These are phyloP conservation scores for Penicillium sp. DNA, from an alignment of 2,329 filamentous ascomycete genomes.

Conservation along the genomic window DNA sequence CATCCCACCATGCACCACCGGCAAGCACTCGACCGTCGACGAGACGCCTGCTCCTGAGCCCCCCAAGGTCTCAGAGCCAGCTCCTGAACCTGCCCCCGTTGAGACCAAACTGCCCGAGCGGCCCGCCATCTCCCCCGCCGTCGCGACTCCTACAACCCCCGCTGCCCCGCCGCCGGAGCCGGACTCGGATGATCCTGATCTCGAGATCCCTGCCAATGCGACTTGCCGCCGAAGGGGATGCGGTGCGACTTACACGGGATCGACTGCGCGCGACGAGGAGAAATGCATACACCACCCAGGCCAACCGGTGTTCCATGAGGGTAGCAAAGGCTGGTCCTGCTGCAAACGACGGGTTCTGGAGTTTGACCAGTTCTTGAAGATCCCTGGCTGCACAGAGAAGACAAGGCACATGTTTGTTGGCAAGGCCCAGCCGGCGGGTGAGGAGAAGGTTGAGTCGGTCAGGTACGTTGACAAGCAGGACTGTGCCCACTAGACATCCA, in stretches of 20 bases:
- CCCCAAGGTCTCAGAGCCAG: conserved; percentile 33
- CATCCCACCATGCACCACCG: conserved; percentile 87
- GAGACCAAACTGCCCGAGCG: conserved; percentile 16
- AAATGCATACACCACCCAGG: conserved; percentile 86
- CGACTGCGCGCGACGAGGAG: conserved; percentile 61
- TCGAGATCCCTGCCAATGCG: conserved; percentile 68
- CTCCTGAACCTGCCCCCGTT: conserved; percentile 23
- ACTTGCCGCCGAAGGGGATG: conserved; percentile 77
- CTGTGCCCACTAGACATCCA: not conserved
- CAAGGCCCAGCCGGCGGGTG: conserved; percentile 60
- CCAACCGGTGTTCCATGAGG: conserved; percentile 90
- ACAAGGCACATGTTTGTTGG: conserved; percentile 77
- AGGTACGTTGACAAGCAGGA: conserved; percentile 50
- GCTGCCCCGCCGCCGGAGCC: conserved; percentile 54
- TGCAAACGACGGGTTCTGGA: conserved; percentile 93
- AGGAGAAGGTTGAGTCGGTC: conserved; percentile 74
- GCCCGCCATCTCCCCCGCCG: conserved; percentile 27
- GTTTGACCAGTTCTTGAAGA: conserved; percentile 97
- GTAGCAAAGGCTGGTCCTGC: conserved; percentile 95
- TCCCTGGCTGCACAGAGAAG: conserved; percentile 83
- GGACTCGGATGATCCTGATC: conserved; percentile 76
- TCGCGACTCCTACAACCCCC: conserved; percentile 29
- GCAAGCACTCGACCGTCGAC: conserved; percentile 87
- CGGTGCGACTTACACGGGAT: conserved; percentile 58
- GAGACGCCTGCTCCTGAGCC: conserved; percentile 52